phyloP scores from a whole-genome alignment of 2,329 filamentous ascomycete species.

The Coniochaeta ligniaria region DNA sequence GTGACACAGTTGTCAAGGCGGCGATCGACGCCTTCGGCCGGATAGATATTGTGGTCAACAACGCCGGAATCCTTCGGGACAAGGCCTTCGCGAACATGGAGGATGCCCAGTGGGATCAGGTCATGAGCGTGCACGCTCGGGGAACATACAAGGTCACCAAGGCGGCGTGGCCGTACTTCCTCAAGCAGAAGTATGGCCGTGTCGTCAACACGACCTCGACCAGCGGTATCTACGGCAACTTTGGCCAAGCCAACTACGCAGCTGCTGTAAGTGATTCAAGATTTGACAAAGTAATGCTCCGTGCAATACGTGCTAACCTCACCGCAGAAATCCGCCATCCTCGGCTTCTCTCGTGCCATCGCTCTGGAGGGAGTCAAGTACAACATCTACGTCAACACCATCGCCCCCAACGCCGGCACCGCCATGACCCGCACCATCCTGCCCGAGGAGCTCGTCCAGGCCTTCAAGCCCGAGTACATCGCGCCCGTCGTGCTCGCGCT shows the following conservation, averaged over 20 bases:
- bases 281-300: too few relatives aligned
- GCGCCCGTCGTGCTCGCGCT: conserved; percentile 87
- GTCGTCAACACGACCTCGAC: conserved; percentile 96
- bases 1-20: conserved; percentile 82
- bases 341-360: conserved; percentile 89
- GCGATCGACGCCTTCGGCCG: conserved; percentile 92
- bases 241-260: conserved; percentile 96
- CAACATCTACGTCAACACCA: conserved; percentile 97
- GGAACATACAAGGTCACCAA: conserved; percentile 97
- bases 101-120: conserved; percentile 85
- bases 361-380: conserved; percentile 92
- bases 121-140: conserved; percentile 85
- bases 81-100: conserved; percentile 99
- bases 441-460: conserved; percentile 95
- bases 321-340: conserved; percentile 74
- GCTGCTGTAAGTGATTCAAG: conserved; percentile 58
- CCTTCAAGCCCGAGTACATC: conserved; percentile 98
- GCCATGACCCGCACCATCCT: conserved; percentile 90
- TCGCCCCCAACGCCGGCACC: conserved; percentile 94
- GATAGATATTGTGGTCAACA: conserved; percentile 94
- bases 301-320: neutral
- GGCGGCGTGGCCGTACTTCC: conserved; percentile 94
- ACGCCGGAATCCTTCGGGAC: conserved; percentile 93
- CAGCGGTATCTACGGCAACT: conserved; percentile 97
- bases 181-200: conserved; percentile 98